A percentile compares a stretch with the other conserved stretches of the same genome.
These are phyloP conservation scores for Xylaria polymorpha DNA, from an alignment of 2,329 filamentous ascomycete genomes.

Conservation along the genomic window DNA sequence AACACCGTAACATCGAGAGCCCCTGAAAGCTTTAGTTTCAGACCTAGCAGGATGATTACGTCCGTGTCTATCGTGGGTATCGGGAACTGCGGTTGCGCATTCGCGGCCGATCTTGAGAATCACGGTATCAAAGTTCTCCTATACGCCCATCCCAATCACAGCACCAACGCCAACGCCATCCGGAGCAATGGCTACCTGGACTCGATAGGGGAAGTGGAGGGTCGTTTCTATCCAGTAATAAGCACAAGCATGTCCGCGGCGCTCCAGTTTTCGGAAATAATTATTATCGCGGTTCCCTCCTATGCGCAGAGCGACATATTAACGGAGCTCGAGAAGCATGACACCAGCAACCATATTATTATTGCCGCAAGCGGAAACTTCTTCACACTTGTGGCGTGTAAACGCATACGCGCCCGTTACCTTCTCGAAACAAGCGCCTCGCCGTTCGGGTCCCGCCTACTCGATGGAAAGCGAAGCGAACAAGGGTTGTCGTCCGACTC, in stretches of 20 bases:
- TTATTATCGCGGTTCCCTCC: neutral
- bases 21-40: too few relatives aligned
- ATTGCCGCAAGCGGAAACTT: neutral
- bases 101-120: neutral
- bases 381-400: neutral
- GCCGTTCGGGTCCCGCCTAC: neutral
- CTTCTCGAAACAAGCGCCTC: neutral
- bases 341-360: neutral
- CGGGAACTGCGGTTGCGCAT: neutral
- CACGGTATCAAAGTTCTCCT: constrained; percentile 1
- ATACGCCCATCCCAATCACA: neutral
- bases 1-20: too few relatives aligned
- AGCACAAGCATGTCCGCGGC: neutral
- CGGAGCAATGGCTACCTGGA: neutral
- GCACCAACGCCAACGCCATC: neutral
- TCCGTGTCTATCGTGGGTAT: too few relatives aligned
- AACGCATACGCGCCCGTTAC: constrained; percentile 1
- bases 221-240: neutral
- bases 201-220: neutral
- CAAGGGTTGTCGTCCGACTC: neutral
- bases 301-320: neutral
- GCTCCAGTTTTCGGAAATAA: neutral
- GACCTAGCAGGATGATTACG: too few relatives aligned
- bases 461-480: neutral
- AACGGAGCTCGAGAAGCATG: neutral